Evolutionary conservation across 2,329 filamentous ascomycete species (phyloP).

Genomic region (Xylaria digitata): DNA sequence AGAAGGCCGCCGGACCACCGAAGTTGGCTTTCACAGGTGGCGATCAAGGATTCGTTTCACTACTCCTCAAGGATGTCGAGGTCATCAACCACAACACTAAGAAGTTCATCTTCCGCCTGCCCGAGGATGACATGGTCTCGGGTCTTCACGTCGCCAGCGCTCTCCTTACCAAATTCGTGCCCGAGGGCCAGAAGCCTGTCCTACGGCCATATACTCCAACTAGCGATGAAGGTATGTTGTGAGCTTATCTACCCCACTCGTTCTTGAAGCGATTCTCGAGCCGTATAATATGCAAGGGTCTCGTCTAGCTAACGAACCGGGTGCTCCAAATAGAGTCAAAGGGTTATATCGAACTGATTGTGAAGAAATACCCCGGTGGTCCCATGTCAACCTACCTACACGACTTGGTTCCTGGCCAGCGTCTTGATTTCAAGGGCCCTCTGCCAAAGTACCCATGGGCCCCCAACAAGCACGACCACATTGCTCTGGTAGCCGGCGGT

Average conservation of each 20-base stretch:
- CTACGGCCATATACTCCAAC: conserved; percentile 93
- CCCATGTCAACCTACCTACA: conserved; percentile 93
- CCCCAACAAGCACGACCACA: conserved; percentile 92
- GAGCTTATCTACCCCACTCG: background rate
- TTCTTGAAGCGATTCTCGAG: background rate
- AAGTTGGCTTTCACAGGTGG: conserved; percentile 78
- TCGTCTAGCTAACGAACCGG: conserved; percentile 16
- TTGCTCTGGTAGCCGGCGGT: conserved; percentile 89
- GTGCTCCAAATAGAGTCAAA: conserved; percentile 65
- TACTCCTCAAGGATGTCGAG: conserved; percentile 83
- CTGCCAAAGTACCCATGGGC: conserved; percentile 93
- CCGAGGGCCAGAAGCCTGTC: conserved; percentile 84
- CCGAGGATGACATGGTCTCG: conserved; percentile 84
- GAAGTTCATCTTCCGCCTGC: conserved; percentile 87
- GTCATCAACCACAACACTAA: conserved; percentile 94
- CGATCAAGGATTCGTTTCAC: conserved; percentile 87
- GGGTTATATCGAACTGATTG: conserved; percentile 86
- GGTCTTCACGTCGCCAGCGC: conserved; percentile 87
- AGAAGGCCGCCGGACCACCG: conserved; percentile 51
- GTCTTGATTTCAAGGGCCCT: conserved; percentile 92
- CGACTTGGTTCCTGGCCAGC: conserved; percentile 82
- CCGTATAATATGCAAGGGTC: background rate
- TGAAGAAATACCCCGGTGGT: conserved; percentile 92
- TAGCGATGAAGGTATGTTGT: conserved; percentile 78
- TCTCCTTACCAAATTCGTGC: conserved; percentile 91